Percentiles rank a stretch among this genome's conserved stretches.
phyloP scores from a whole-genome alignment of 2,329 filamentous ascomycete genomes.

The Pseudogymnoascus sp. region DNA sequence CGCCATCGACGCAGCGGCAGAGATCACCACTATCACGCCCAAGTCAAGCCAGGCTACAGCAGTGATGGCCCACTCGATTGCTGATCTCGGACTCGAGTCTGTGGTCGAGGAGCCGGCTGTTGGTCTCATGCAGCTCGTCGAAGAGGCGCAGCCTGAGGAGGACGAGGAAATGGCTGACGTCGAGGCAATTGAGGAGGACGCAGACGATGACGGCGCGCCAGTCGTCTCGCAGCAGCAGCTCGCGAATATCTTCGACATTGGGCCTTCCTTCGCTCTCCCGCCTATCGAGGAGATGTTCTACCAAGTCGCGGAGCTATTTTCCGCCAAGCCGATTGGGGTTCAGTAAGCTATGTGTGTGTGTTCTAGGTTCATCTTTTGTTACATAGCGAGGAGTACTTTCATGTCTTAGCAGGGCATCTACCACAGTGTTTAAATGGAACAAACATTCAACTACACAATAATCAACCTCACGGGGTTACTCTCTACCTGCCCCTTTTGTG shows the following conservation, averaged over 20 bases:
- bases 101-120: slow-evolving; percentile 19
- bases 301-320: slow-evolving; percentile 58
- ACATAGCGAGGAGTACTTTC: slow-evolving; percentile 10
- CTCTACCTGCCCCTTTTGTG: neutral
- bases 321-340: slow-evolving; percentile 39
- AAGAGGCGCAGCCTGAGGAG: slow-evolving; percentile 15
- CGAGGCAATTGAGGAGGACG: slow-evolving; percentile 30
- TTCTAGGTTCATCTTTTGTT: neutral
- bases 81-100: slow-evolving; percentile 41
- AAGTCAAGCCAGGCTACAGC: slow-evolving; percentile 47
- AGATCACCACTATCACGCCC: slow-evolving; percentile 56
- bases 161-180: slow-evolving; percentile 31
- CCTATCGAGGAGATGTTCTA: slow-evolving; percentile 70
- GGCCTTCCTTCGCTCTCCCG: slow-evolving; percentile 59
- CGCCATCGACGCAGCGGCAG: slow-evolving; percentile 65
- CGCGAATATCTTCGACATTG: slow-evolving; percentile 60
- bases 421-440: neutral
- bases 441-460: neutral
- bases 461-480: neutral
- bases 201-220: slow-evolving; percentile 44
- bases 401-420: neutral
- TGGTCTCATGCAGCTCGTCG: slow-evolving; percentile 28
- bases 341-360: neutral
- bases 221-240: slow-evolving; percentile 62
- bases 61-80: slow-evolving; percentile 45